Evolutionary conservation across 805 yeast species (phyloP).

Genomic region (Saturnispora besseyi): DNA sequence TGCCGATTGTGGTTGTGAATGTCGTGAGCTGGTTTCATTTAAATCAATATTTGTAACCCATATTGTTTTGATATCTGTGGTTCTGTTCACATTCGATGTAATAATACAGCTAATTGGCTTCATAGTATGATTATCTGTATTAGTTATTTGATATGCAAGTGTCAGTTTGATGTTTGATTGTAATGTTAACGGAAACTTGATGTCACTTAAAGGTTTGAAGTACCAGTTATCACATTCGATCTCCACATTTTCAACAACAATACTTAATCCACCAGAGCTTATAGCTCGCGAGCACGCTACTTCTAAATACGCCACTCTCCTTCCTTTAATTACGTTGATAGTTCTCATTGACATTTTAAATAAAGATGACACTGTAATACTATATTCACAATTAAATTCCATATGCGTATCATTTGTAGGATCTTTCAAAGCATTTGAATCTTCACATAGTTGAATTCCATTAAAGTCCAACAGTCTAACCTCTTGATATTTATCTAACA

Average conservation of each 20-base stretch:
- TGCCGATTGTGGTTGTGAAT: constrained; percentile 3
- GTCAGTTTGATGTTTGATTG: constrained; percentile 15
- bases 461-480: background rate
- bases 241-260: constrained; percentile 8
- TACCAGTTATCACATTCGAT: constrained; percentile 21
- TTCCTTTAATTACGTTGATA: background rate
- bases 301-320: constrained; percentile 2
- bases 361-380: constrained; percentile 1
- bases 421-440: background rate
- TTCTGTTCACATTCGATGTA: constrained; percentile 15
- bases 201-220: constrained; percentile 14
- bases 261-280: background rate
- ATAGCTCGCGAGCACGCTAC: background rate
- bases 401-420: background rate
- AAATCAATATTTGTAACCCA: constrained; percentile 33
- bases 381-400: constrained; percentile 1
- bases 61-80: constrained; percentile 22
- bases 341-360: constrained; percentile 5
- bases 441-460: background rate
- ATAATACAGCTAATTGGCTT: constrained; percentile 23
- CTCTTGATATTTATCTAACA: background rate
- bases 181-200: constrained; percentile 26
- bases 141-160: constrained; percentile 21
- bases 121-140: constrained; percentile 20
- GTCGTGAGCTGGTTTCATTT: constrained; percentile 5